phyloP scores from a whole-genome alignment of 495 filamentous ascomycete species.

The Penicillium diatomitis region DNA sequence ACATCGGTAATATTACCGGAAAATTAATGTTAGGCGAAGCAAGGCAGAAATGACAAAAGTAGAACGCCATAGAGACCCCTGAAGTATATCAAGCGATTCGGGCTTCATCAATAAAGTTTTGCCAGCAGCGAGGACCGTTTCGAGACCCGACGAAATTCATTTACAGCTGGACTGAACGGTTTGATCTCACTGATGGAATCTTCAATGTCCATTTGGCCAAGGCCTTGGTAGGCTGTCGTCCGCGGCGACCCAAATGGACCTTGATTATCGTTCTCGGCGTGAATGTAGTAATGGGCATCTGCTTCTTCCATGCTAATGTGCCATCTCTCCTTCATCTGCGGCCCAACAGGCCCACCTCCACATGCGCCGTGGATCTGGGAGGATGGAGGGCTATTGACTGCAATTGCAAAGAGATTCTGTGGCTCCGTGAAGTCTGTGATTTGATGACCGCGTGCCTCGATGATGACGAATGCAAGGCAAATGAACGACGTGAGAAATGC shows the following conservation, averaged over 20 bases:
- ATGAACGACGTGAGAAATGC: slow-evolving; percentile 55
- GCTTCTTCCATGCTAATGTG: slow-evolving; percentile 40
- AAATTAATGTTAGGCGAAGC: too few species aligned
- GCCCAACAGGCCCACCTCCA: slow-evolving; percentile 48
- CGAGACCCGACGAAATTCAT: slow-evolving; percentile 26
- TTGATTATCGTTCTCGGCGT: slow-evolving; percentile 19
- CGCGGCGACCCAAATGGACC: not conserved
- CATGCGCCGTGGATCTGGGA: slow-evolving; percentile 49
- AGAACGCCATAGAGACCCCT: not conserved
- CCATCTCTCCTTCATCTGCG: slow-evolving; percentile 50
- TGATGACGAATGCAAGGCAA: slow-evolving; percentile 48
- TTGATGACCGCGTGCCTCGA: slow-evolving; percentile 41
- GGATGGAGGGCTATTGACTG: slow-evolving; percentile 57
- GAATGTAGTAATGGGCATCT: slow-evolving; percentile 31
- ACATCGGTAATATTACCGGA: too few species aligned
- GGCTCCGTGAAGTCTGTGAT: slow-evolving; percentile 71
- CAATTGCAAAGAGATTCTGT: slow-evolving; percentile 58
- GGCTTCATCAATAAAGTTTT: slow-evolving; percentile 16
- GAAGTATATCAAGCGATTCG: too few species aligned
- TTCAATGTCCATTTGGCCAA: slow-evolving; percentile 15
- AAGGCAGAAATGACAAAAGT: too few species aligned
- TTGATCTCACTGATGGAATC: slow-evolving; percentile 3
- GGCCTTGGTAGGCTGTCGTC: not conserved
- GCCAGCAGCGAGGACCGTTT: slow-evolving; percentile 15
- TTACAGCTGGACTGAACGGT: slow-evolving; percentile 21